Evolutionary conservation across 192 early-diverging fungal species (phyloP), one percentile per base, ranked within the genome.

Genomic region (Piromyces sp.): DNA sequence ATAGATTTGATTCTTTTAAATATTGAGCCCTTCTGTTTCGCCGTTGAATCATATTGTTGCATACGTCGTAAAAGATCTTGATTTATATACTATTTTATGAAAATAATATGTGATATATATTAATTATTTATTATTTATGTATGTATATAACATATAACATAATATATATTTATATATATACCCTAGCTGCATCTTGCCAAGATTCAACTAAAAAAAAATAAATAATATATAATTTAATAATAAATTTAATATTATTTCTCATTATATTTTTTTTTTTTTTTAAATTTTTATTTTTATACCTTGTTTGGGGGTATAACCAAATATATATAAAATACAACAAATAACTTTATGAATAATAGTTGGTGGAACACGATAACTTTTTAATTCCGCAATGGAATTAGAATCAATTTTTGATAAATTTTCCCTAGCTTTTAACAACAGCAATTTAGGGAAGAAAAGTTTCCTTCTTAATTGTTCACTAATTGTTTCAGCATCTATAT

Each of bases 281-380:
- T 9, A 79, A 14, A 37, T 42, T 81, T 28, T 30, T 80, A 16
- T 80, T 26, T 26, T 33, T 30, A 68, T 78, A 89, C 89, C 85
- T 82, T 89, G 86, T 79, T 86, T 86, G n/a, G 88, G 88, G n/a
- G 51, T 36, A 79, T 86, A 84, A 13, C 91, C 91, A 86, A 89
- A 91, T 29, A 92, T 33, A 79, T 89, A 91, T 15, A 91, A 81
- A 28, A 89, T 86, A 29, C 85, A 88, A 81, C 90, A 89, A 11
- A 92, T 30, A 12, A 90, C 85, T 83, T 86, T 87, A 82, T 90
- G 84, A 30, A 92, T 85, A 38, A 81, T 30, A 31, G 78, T 29
- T 1, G 91, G 91, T 16, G 91, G 91, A 68, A 87, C 87, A 80
- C 87, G 86, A 84, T 92, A 92, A 42, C 86, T 87, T 30, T 84